Conservation (phyloP, 352 stramenopile genomes). For the Phytopythium boreale region DNA sequence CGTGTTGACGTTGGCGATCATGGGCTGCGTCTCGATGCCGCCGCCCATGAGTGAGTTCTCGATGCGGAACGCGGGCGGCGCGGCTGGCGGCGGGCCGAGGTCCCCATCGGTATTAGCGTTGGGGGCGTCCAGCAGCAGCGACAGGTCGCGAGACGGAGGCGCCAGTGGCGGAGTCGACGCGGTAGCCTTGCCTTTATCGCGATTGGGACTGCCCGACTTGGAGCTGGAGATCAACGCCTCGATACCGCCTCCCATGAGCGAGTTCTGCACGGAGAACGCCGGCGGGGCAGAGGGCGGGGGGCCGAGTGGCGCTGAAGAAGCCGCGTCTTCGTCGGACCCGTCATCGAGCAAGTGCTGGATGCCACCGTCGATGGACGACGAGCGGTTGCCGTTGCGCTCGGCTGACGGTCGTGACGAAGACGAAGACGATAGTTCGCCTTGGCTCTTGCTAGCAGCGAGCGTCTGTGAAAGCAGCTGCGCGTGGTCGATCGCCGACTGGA, state of each 20-base stretch:
- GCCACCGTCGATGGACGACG: neutral
- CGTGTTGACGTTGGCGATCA: conserved; percentile 72
- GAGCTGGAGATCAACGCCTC: conserved; percentile 37
- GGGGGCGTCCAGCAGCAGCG: conserved; percentile 19
- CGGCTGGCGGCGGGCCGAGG: conserved; percentile 57
- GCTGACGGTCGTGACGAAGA: neutral
- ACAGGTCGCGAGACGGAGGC: conserved; percentile 5
- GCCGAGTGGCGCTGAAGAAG: conserved; percentile 11
- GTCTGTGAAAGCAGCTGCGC: conserved; percentile 23
- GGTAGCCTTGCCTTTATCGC: conserved; percentile 1
- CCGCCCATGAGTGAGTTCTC: conserved; percentile 83
- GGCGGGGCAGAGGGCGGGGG: conserved; percentile 41
- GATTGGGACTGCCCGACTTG: conserved; percentile 10
- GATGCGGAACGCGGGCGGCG: conserved; percentile 55
- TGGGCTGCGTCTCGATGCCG: conserved; percentile 73
- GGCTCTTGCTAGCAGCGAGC: conserved; percentile 1
- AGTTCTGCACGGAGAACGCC: conserved; percentile 56
- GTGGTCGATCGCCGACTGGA: conserved; percentile 57
- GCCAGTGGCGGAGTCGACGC: conserved; percentile 14
- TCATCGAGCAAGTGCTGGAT: conserved; percentile 7
- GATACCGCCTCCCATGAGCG: conserved; percentile 70
- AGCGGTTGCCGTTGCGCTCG: neutral
- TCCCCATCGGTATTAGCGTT: conserved; percentile 28
- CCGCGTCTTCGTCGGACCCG: conserved; percentile 1
- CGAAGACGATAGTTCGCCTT: neutral